phyloP scores from a whole-genome alignment of 805 yeast species.

The Saccharomycopsis oosterbeekiorum region DNA sequence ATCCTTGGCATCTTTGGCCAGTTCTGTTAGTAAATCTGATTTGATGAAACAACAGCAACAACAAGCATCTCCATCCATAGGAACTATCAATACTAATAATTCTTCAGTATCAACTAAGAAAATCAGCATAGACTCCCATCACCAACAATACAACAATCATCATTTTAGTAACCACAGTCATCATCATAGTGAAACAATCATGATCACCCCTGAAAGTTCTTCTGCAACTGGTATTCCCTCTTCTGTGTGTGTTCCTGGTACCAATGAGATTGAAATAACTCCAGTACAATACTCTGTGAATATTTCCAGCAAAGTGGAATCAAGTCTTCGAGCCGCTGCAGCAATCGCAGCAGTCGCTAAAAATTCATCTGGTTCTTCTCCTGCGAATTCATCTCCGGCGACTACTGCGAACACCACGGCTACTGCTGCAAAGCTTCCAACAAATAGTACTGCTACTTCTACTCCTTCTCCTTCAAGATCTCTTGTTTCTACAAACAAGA shows the following conservation, averaged over 20 bases:
- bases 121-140: neutral
- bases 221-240: neutral
- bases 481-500: neutral
- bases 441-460: neutral
- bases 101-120: neutral
- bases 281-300: neutral
- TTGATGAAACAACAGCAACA: neutral
- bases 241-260: neutral
- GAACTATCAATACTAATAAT: neutral
- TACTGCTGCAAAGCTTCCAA: neutral
- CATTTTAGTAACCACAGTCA: neutral
- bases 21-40: conserved; percentile 7
- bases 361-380: neutral
- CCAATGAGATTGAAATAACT: neutral
- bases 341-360: neutral
- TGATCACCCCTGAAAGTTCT: neutral
- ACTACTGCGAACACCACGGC: neutral
- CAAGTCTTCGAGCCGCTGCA: neutral
- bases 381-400: neutral
- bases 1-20: conserved; percentile 12
- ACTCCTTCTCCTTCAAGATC: neutral
- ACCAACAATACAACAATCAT: neutral
- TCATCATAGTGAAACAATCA: neutral
- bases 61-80: neutral
- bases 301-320: neutral